These are phyloP conservation scores for Penicillium sp. DNA, from an alignment of 2,329 filamentous ascomycete genomes.

Conservation along the genomic window DNA sequence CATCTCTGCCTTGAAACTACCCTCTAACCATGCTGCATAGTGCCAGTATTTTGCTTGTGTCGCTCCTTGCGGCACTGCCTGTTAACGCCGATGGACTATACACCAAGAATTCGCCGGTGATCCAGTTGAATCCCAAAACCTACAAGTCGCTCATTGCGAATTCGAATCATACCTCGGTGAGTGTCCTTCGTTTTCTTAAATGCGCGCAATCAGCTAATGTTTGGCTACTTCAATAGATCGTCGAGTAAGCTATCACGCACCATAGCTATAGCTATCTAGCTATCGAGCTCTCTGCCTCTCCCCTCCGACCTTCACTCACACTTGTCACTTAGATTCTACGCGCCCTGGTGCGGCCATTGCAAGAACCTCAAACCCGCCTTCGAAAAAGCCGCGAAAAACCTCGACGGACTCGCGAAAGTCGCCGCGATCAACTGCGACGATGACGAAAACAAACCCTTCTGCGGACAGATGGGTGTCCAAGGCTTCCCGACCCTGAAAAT, in stretches of 20 bases:
- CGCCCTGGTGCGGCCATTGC: constrained; percentile 97
- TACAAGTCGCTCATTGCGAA: constrained; percentile 81
- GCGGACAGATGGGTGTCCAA: constrained; percentile 79
- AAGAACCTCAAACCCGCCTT: constrained; percentile 93
- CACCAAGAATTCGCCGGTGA: constrained; percentile 78
- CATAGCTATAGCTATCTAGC: constrained; percentile 1
- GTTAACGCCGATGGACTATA: constrained; percentile 73
- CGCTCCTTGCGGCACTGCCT: constrained; percentile 65
- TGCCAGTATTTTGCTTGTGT: constrained; percentile 52
- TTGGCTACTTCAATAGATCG: constrained; percentile 42
- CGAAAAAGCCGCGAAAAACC: constrained; percentile 86
- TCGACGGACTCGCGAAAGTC: constrained; percentile 90
- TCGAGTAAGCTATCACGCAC: constrained; percentile 48
- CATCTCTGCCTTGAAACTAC: background rate
- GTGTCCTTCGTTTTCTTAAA: constrained; percentile 37
- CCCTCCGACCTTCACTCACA: constrained; percentile 9
- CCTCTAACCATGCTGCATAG: constrained; percentile 35
- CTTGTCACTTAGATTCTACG: constrained; percentile 71
- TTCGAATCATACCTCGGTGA: constrained; percentile 88
- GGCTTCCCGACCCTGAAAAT: constrained; percentile 97
- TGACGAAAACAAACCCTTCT: constrained; percentile 85
- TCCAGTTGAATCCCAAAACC: constrained; percentile 75
- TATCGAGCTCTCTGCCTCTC: background rate
- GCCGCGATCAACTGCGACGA: constrained; percentile 95
- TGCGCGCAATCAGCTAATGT: background rate